Evolutionary conservation across 352 stramenopile species (phyloP).

Genomic region (Phytophthora constricta): DNA sequence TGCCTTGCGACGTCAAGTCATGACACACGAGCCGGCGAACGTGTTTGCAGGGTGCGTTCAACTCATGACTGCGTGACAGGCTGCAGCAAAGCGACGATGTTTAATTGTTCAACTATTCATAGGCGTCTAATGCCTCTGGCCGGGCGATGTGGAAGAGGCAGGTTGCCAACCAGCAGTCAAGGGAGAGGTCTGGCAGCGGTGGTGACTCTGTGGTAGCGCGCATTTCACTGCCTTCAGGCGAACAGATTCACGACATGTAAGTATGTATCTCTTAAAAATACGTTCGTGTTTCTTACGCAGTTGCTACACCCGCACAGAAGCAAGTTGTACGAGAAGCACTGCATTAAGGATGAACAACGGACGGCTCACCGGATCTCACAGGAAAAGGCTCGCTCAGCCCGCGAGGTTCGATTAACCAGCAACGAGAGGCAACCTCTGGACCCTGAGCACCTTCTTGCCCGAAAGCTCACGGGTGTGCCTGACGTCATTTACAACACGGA

Average conservation of each 20-base stretch:
- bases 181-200: slow-evolving; percentile 13
- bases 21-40: slow-evolving; percentile 31
- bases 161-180: slow-evolving; percentile 42
- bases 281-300: not conserved
- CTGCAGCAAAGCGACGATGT: not conserved
- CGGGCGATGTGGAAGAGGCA: slow-evolving; percentile 79
- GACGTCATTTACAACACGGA: slow-evolving; percentile 74
- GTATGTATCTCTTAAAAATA: slow-evolving; percentile 3
- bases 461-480: slow-evolving; percentile 56
- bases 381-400: slow-evolving; percentile 43
- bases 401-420: slow-evolving; percentile 20
- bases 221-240: slow-evolving; percentile 67
- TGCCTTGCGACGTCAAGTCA: slow-evolving; percentile 4
- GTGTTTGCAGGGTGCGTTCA: slow-evolving; percentile 44
- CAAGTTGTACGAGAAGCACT: slow-evolving; percentile 72
- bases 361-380: slow-evolving; percentile 60
- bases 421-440: slow-evolving; percentile 58
- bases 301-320: slow-evolving; percentile 37
- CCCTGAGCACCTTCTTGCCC: slow-evolving; percentile 42
- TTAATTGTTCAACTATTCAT: slow-evolving; percentile 5
- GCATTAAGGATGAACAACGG: slow-evolving; percentile 69
- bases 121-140: slow-evolving; percentile 61
- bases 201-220: slow-evolving; percentile 30
- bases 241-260: slow-evolving; percentile 81
- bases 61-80: not conserved